Evolutionary conservation across 805 yeast genomes (phyloP).

Genomic region (Myxozyma neotropica): DNA sequence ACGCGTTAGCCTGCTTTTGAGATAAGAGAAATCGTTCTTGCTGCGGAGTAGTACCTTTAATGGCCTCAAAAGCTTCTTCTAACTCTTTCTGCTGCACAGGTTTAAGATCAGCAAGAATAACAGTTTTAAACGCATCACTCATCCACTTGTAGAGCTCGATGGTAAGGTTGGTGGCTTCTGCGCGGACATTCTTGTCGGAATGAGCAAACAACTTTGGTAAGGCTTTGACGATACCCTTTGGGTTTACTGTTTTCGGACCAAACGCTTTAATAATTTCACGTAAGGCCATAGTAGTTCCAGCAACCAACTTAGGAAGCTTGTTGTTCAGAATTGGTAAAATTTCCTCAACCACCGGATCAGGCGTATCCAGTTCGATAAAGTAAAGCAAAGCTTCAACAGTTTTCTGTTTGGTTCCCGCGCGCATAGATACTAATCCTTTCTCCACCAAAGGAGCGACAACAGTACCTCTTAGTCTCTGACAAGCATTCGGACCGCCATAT

Average conservation of each 20-base stretch:
- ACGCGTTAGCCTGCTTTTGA: slow-evolving; percentile 49
- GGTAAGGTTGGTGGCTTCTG: slow-evolving; percentile 69
- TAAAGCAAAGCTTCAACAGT: slow-evolving; percentile 63
- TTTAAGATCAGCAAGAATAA: slow-evolving; percentile 71
- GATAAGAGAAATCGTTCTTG: slow-evolving; percentile 60
- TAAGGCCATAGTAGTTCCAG: slow-evolving; percentile 63
- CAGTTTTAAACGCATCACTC: slow-evolving; percentile 61
- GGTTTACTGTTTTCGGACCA: slow-evolving; percentile 65
- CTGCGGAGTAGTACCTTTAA: slow-evolving; percentile 41
- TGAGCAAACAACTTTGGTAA: slow-evolving; percentile 76
- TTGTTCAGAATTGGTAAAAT: slow-evolving; percentile 63
- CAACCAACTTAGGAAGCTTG: slow-evolving; percentile 74
- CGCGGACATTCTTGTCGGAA: slow-evolving; percentile 83
- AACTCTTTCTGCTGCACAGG: slow-evolving; percentile 92
- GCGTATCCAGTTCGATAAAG: slow-evolving; percentile 66
- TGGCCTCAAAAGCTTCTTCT: slow-evolving; percentile 63
- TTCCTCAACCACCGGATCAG: slow-evolving; percentile 67
- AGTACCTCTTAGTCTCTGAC: slow-evolving; percentile 45
- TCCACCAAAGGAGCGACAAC: slow-evolving; percentile 60
- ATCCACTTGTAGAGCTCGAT: slow-evolving; percentile 74
- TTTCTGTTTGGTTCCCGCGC: slow-evolving; percentile 71
- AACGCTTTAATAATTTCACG: slow-evolving; percentile 57
- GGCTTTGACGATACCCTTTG: slow-evolving; percentile 57
- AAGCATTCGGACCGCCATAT: slow-evolving; percentile 54
- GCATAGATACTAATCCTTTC: slow-evolving; percentile 74